Conservation (phyloP, 768 basidiomycete species). For the Fibroporia radiculosa region DNA sequence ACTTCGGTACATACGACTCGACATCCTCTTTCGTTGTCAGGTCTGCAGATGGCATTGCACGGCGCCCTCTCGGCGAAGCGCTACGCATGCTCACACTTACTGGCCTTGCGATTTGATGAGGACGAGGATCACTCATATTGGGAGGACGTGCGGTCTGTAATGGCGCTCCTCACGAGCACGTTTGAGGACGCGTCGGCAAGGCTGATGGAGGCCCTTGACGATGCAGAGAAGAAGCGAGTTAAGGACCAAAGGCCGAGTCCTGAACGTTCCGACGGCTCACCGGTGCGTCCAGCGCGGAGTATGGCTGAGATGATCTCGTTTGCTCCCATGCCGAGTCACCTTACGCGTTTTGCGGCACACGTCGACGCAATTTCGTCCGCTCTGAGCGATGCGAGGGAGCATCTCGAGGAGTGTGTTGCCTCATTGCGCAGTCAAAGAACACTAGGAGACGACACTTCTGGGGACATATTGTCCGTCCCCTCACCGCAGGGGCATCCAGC, state of each 20-base stretch:
- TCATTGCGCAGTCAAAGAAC: constrained; percentile 43
- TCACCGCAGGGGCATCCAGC: constrained; percentile 30
- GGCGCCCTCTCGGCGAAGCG: constrained; percentile 65
- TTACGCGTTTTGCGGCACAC: constrained; percentile 66
- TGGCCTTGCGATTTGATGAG: constrained; percentile 64
- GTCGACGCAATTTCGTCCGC: constrained; percentile 63
- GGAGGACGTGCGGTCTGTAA: constrained; percentile 77
- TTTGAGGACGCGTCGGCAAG: constrained; percentile 58
- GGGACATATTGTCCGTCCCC: constrained; percentile 4
- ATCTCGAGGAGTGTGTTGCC: constrained; percentile 56
- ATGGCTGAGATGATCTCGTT: constrained; percentile 38
- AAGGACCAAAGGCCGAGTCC: constrained; percentile 43
- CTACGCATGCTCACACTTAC: constrained; percentile 71
- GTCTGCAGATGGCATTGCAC: constrained; percentile 54
- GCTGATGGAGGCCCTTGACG: constrained; percentile 56
- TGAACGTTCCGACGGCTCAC: not conserved
- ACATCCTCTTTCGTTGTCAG: constrained; percentile 61
- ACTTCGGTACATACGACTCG: constrained; percentile 52
- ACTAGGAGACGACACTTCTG: too few species aligned
- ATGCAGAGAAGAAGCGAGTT: constrained; percentile 44
- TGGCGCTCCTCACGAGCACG: constrained; percentile 59
- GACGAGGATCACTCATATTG: constrained; percentile 74
- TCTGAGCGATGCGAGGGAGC: constrained; percentile 61
- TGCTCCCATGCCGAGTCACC: constrained; percentile 65
- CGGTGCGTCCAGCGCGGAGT: constrained; percentile 5